These are phyloP conservation scores for Apodospora peruviana DNA, from an alignment of 495 filamentous ascomycete genomes.

Conservation along the genomic window DNA sequence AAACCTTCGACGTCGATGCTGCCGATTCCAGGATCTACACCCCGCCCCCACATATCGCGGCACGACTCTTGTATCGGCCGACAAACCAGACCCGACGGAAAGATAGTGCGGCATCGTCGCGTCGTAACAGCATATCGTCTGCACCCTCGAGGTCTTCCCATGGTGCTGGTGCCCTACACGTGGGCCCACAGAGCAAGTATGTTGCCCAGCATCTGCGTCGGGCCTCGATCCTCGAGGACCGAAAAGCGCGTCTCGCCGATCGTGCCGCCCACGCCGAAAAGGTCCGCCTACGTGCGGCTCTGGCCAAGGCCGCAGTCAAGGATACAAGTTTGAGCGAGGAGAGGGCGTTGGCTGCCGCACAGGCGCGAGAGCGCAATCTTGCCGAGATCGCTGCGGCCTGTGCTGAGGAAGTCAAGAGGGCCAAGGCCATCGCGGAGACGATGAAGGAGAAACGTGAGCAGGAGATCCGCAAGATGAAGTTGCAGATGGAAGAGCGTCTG, in stretches of 20 bases:
- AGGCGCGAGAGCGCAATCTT: constrained; percentile 83
- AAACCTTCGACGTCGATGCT: constrained; percentile 16
- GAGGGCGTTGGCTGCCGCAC: constrained; percentile 80
- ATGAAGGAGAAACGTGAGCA: constrained; percentile 87
- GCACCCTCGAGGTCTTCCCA: constrained; percentile 64
- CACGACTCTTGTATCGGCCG: constrained; percentile 70
- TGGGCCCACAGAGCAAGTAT: constrained; percentile 68
- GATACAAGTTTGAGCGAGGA: constrained; percentile 64
- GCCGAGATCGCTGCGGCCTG: constrained; percentile 92
- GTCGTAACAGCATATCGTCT: constrained; percentile 85
- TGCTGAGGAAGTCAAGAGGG: constrained; percentile 89
- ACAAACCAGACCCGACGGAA: constrained; percentile 62
- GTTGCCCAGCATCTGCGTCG: constrained; percentile 87
- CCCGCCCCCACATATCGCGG: constrained; percentile 78
- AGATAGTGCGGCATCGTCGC: constrained; percentile 79
- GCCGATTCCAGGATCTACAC: constrained; percentile 43
- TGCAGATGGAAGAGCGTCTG: constrained; percentile 83
- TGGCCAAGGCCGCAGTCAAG: constrained; percentile 70
- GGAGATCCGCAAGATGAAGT: constrained; percentile 64
- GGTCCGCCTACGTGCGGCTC: constrained; percentile 84
- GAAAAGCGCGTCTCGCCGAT: constrained; percentile 89
- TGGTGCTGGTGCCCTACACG: constrained; percentile 49
- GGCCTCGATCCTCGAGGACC: constrained; percentile 84
- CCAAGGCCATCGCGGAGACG: constrained; percentile 88
- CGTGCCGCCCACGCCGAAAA: constrained; percentile 93